These are phyloP conservation scores for Candida tibetensis DNA, from an alignment of 805 yeast genomes.

Conservation along the genomic window DNA sequence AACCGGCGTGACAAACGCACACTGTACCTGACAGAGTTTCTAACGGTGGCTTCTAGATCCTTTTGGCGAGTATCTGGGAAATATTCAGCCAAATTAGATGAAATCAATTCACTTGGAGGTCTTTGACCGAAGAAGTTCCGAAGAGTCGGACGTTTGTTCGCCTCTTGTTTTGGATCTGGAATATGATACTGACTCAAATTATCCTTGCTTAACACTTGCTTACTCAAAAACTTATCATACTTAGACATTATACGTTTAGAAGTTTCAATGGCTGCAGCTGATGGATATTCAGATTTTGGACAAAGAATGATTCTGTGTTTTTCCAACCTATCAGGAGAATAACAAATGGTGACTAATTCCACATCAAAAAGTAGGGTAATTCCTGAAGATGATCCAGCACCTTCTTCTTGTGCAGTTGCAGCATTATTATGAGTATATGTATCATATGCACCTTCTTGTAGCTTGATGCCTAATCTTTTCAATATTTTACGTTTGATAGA, in stretches of 20 bases:
- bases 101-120: slow-evolving; percentile 90
- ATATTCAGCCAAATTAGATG: slow-evolving; percentile 83
- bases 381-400: slow-evolving; percentile 4
- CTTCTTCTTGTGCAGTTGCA: slow-evolving; percentile 2
- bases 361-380: slow-evolving; percentile 62
- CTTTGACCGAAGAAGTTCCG: slow-evolving; percentile 76
- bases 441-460: slow-evolving; percentile 51
- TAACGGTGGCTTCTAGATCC: slow-evolving; percentile 72
- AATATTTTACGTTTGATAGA: slow-evolving; percentile 70
- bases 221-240: slow-evolving; percentile 18
- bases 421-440: slow-evolving; percentile 51
- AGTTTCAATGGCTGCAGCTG: slow-evolving; percentile 54
- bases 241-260: slow-evolving; percentile 47
- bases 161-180: slow-evolving; percentile 15
- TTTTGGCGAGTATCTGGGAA: slow-evolving; percentile 80
- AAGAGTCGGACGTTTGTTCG: slow-evolving; percentile 18
- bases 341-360: slow-evolving; percentile 79
- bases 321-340: slow-evolving; percentile 67
- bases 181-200: slow-evolving; percentile 21
- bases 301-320: slow-evolving; percentile 71
- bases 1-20: slow-evolving; percentile 52
- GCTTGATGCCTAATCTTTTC: slow-evolving; percentile 50
- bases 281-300: slow-evolving; percentile 60
- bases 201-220: slow-evolving; percentile 2
- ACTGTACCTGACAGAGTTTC: slow-evolving; percentile 81